phyloP scores from a whole-genome alignment of 179 eudicot species.

The Pouteria campechiana region DNA sequence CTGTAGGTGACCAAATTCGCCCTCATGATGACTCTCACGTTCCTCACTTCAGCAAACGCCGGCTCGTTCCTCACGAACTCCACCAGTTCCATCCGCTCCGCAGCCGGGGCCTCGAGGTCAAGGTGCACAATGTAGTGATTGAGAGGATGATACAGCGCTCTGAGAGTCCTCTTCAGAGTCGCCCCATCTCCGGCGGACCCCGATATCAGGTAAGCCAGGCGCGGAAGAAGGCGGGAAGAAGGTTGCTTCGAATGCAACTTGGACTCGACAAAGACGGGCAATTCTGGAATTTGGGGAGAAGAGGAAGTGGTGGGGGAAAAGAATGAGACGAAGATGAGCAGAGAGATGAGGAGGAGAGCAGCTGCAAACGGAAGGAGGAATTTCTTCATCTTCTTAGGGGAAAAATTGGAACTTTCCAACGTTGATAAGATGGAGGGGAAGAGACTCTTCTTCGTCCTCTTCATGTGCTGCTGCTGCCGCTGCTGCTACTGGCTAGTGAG shows the following conservation, averaged over 20 bases:
- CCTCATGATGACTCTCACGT: constrained; percentile 45
- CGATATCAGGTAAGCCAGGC: constrained; percentile 62
- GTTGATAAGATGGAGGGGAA: too few relatives aligned
- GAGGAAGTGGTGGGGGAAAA: constrained; percentile 29
- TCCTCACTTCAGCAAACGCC: constrained; percentile 43
- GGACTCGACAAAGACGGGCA: constrained; percentile 55
- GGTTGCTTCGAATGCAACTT: constrained; percentile 25
- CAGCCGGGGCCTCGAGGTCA: constrained; percentile 50
- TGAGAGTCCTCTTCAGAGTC: constrained; percentile 49
- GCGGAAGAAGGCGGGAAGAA: constrained; percentile 25
- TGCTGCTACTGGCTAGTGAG: too few relatives aligned
- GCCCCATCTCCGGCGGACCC: constrained; percentile 71
- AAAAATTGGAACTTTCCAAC: too few relatives aligned
- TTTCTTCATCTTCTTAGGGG: constrained; percentile 31
- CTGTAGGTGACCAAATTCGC: constrained; percentile 72
- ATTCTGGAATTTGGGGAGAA: constrained; percentile 15
- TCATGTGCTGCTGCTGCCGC: too few relatives aligned
- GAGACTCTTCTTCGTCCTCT: too few relatives aligned
- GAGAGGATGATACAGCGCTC: constrained; percentile 58
- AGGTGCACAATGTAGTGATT: constrained; percentile 60
- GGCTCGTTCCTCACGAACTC: constrained; percentile 35
- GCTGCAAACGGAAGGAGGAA: constrained; percentile 32
- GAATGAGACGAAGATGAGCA: constrained; percentile 21
- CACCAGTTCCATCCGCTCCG: constrained; percentile 52
- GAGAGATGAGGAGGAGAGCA: constrained; percentile 18